Base-by-base conservation (phyloP, 768 basidiomycete genomes). In the Termitomyces sp. region DNA sequence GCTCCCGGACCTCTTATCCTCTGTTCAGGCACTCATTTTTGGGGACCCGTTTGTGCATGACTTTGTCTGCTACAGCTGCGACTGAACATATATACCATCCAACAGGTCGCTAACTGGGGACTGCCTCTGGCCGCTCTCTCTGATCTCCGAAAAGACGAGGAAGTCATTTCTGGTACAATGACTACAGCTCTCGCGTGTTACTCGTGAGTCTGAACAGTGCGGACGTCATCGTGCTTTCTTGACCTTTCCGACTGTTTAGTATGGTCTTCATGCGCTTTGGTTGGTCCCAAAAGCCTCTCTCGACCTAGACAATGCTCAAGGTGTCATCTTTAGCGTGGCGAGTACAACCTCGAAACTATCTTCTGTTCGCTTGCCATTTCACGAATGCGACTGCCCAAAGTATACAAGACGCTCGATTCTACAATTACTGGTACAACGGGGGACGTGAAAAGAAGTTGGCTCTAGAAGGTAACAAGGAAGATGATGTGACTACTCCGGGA, bases 151-250 rank as follows among this genome's bases (percentile, higher is more conserved):
- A 97, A 94, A 69, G 94, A 98, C 83, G 94, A 97, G 72, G 92
- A 97, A 65, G 81, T 93, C 69, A 99, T 99, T 64, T 98, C 95
- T 51, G 96, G 95, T 16, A 83, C 94, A 35, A 99, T 99, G 96
- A 95, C 94, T 2, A 84, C 91, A 46, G 91, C 96, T 24, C 81
- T 99, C 43, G 82, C 85, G 9, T 80, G 78, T 58, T 99, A 99
- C 74, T 98, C 96, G 95, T 98, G 68, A 75, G 94, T 87, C 49
- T n/a, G 35, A 59, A n/a, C 32, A 59, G 47, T 45, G 60, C 51
- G 44, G 22, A 22, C 43, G 53, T 52, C 13, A 28, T 55, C 9
- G 41, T 45, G 35, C 48, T 61, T 41, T 60, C 57, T 57, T 53
- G 18, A 38, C 30, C 35, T 56, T 54, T 58, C 56, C 59, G 41